These are phyloP conservation scores for Rhodosporidiobolus odoratus DNA, from an alignment of 768 basidiomycete species.

Conservation along the genomic window DNA sequence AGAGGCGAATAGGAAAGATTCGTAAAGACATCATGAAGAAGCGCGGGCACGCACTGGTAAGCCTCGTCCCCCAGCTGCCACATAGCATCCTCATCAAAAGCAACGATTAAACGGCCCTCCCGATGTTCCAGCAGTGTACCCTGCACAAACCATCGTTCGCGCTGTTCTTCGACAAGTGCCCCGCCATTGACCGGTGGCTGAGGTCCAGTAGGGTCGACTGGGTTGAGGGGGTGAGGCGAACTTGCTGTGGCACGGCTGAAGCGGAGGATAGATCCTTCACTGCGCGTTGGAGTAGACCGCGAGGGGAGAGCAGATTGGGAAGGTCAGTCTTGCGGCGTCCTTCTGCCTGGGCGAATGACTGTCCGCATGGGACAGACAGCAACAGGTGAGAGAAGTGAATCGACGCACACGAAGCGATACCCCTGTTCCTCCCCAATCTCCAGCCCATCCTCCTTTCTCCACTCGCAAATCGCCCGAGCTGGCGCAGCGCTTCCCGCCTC, in stretches of 20 bases:
- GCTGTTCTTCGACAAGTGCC: not conserved
- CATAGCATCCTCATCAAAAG: conserved; percentile 53
- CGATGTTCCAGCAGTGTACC: conserved; percentile 58
- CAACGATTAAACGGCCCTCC: conserved; percentile 56
- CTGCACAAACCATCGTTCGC: conserved; percentile 42
- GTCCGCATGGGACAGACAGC: not conserved
- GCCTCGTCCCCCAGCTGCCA: conserved; percentile 51
- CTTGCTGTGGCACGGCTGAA: conserved; percentile 13
- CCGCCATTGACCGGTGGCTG: not conserved
- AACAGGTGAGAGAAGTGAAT: not conserved
- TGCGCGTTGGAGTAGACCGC: not conserved
- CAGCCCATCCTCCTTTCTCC: conserved; percentile 5
- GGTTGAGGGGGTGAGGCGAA: not conserved
- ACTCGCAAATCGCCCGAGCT: conserved; percentile 12
- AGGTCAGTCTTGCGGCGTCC: not conserved
- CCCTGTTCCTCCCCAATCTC: conserved; percentile 9
- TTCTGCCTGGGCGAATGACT: not conserved
- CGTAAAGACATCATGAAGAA: not conserved
- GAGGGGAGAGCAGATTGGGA: not conserved
- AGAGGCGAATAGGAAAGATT: not conserved
- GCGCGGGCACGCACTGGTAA: conserved; percentile 51
- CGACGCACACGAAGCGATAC: conserved; percentile 19
- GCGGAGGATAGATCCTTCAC: conserved; percentile 20
- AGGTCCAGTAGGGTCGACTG: conserved; percentile 2
- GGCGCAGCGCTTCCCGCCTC: not conserved